Conservation (phyloP, 164 flowering plant genomes). For the Vitis rupestris region DNA sequence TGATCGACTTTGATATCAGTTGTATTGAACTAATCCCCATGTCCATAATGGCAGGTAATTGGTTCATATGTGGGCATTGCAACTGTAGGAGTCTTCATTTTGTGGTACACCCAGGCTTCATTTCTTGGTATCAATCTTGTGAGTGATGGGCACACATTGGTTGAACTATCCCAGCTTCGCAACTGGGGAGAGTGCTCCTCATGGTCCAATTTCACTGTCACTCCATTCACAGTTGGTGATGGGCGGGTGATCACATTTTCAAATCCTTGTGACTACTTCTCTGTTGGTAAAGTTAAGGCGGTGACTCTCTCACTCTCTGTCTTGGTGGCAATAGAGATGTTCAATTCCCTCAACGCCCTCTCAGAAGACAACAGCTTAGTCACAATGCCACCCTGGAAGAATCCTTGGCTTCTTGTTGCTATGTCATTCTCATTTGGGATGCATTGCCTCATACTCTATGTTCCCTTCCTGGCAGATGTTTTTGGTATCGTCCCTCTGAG, state of each 20-base stretch:
- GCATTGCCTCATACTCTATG: conserved; percentile 73
- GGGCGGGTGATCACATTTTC: conserved; percentile 50
- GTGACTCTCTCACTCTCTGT: conserved; percentile 87
- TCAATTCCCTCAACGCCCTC: conserved; percentile 86
- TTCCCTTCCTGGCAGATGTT: conserved; percentile 75
- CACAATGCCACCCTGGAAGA: conserved; percentile 88
- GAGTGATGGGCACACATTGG: conserved; percentile 78
- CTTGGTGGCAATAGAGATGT: conserved; percentile 90
- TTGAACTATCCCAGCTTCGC: conserved; percentile 70
- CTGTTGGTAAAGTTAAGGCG: conserved; percentile 83
- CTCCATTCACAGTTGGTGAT: conserved; percentile 57
- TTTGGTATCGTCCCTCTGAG: conserved; percentile 76
- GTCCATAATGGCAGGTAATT: conserved; percentile 54
- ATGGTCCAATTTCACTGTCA: conserved; percentile 68
- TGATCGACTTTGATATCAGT: too few species aligned
- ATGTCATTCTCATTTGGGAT: conserved; percentile 81
- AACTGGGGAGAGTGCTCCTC: conserved; percentile 74
- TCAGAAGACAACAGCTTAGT: conserved; percentile 87
- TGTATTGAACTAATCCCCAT: too few species aligned
- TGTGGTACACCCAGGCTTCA: conserved; percentile 85
- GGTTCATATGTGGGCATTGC: conserved; percentile 91
- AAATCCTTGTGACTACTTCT: conserved; percentile 83
- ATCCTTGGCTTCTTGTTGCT: conserved; percentile 89
- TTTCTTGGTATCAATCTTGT: conserved; percentile 75
- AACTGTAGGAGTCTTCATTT: conserved; percentile 77